Percentiles rank a stretch among this genome's conserved stretches.
Evolutionary conservation across 2,329 filamentous ascomycete genomes (phyloP).

Genomic region (Ophiostoma sp.): DNA sequence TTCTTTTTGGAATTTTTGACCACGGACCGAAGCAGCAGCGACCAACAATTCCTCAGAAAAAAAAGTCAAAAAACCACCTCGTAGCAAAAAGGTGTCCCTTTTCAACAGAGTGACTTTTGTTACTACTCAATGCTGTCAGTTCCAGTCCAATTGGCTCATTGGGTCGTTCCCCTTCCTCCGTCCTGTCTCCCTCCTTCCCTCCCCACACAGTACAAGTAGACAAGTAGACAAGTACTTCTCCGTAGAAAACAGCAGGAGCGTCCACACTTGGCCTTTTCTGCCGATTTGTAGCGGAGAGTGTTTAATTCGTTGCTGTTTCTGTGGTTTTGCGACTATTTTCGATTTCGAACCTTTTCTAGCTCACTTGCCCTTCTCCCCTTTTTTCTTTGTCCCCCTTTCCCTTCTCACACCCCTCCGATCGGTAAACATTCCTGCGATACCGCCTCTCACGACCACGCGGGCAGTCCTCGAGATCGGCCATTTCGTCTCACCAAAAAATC

Average conservation of each 20-base stretch:
- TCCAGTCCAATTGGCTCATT: not conserved
- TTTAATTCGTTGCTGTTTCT: not conserved
- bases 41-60: not conserved
- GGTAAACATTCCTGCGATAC: constrained; percentile 4
- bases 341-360: not conserved
- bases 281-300: constrained; percentile 5
- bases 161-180: not conserved
- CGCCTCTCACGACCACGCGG: constrained; percentile 4
- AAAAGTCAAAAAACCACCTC: not conserved
- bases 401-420: not conserved
- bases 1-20: constrained; percentile 19
- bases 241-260: constrained; percentile 7
- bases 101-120: not conserved
- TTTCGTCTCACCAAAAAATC: not conserved
- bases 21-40: not conserved
- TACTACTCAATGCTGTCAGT: too few species aligned
- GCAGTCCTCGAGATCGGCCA: constrained; percentile 10
- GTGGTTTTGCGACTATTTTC: constrained; percentile 8
- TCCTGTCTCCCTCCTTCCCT: not conserved
- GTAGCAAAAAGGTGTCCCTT: constrained; percentile 11
- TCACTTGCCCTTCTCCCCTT: not conserved
- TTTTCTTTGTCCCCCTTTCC: not conserved
- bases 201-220: constrained; percentile 2
- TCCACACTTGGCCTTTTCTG: constrained; percentile 4
- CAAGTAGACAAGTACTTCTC: not conserved